These are phyloP conservation scores for Beta lomatogona DNA, from an alignment of 179 eudicot species.

Conservation along the genomic window DNA sequence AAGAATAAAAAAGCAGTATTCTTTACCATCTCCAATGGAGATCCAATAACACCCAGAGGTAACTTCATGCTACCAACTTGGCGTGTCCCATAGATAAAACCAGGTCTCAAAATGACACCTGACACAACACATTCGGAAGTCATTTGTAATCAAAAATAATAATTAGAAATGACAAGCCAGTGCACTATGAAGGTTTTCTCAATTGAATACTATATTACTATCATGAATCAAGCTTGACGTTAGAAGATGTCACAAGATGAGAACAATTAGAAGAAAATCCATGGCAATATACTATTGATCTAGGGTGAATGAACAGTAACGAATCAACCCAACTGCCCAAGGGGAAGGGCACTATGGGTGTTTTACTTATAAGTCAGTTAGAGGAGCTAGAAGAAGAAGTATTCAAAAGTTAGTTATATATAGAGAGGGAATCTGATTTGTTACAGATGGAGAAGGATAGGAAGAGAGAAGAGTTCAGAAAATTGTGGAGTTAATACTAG, in stretches of 20 bases:
- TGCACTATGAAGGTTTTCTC: not conserved
- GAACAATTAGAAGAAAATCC: not conserved
- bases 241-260: not conserved
- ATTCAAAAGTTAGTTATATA: too few relatives aligned
- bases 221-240: not conserved
- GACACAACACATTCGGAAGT: constrained; percentile 26
- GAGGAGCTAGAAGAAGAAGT: too few relatives aligned
- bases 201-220: not conserved
- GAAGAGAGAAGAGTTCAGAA: too few relatives aligned
- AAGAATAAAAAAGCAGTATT: not conserved
- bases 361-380: too few relatives aligned
- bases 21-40: constrained; percentile 73
- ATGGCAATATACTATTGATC: not conserved
- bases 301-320: not conserved
- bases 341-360: too few relatives aligned
- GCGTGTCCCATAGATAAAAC: constrained; percentile 82
- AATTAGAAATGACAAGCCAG: not conserved
- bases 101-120: constrained; percentile 86
- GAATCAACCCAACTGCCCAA: too few relatives aligned
- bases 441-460: too few relatives aligned
- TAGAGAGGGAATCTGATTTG: too few relatives aligned
- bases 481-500: too few relatives aligned
- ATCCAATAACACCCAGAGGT: constrained; percentile 80
- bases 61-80: constrained; percentile 79
- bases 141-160: not conserved